These are phyloP conservation scores for Sungouiozyma intestinalis DNA, from an alignment of 805 yeast species.

Conservation along the genomic window DNA sequence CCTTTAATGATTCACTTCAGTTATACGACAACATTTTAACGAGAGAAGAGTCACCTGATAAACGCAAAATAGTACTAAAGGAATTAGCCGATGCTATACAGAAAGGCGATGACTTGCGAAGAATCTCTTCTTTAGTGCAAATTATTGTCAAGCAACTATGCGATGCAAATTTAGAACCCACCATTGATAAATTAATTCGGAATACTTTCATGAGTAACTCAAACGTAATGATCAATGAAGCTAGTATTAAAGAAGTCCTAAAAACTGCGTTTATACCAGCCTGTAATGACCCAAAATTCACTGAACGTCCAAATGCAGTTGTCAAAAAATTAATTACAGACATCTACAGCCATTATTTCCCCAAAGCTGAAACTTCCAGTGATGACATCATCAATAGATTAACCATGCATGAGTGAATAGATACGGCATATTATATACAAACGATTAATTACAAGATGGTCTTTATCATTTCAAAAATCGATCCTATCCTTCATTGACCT, in stretches of 20 bases:
- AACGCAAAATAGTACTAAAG: background rate
- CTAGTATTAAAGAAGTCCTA: background rate
- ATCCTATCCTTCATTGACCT: constrained; percentile 28
- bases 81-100: background rate
- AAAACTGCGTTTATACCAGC: background rate
- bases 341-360: background rate
- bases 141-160: background rate
- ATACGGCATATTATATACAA: background rate
- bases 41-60: background rate
- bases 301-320: background rate
- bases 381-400: background rate
- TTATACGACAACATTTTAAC: background rate
- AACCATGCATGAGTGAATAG: background rate
- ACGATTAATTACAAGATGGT: background rate
- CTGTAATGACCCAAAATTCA: background rate
- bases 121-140: background rate
- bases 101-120: background rate
- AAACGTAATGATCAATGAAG: background rate
- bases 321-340: background rate
- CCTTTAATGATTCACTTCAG: background rate
- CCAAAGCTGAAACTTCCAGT: background rate
- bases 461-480: background rate
- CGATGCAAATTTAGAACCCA: background rate
- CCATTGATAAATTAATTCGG: constrained; percentile 16
- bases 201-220: constrained; percentile 17